Evolutionary conservation across 2,329 filamentous ascomycete species (phyloP), one percentile per base, ranked within the genome.

Genomic region (Fusarium lyarnte): DNA sequence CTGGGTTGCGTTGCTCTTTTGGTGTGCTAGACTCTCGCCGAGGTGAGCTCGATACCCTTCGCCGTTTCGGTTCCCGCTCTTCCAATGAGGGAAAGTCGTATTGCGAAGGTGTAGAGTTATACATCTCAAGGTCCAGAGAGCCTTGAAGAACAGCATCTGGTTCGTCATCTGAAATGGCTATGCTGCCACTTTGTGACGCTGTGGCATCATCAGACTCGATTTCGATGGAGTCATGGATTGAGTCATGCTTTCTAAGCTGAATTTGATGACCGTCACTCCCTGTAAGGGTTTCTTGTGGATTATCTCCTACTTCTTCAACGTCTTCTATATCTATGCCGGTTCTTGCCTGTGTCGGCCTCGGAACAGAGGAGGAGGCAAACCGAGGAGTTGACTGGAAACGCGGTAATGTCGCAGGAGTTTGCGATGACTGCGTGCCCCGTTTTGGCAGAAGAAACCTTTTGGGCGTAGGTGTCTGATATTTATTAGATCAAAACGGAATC

Each of bases 361-460:
- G 71, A 59, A 70, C 76, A 35, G 80, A 82, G 17, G 80, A 80
- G 6, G 78, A 77, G 53, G 79, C 79, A 69, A 83, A 84, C n/a
- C 81, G 78, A 25, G 81, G 82, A 41, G 82, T 84, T 31, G 81
- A 80, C 35, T 80, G 80, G 59, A 83, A 84, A 58, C 77, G 80
- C 52, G 77, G 77, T 11, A 74, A 62, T 27, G 69, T 77, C 29
- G 78, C 72, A 17, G 79, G 79, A 27, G 79, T 78, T 65, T 81
- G 79, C 31, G 80, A 80, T 10, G 76, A 69, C 54, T 79, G 77
- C n/a, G 79, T 74, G 19, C 77, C 75, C 35, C 81, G 70, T 61
- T 81, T 83, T 5, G 81, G 75, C 11, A 81, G 76, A 59, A 84
- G 75, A 62, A 85, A 84, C 10, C 81, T 79, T 66, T 82, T 78